Percentiles rank a stretch among this genome's conserved stretches.
These are phyloP conservation scores for Jaltomata sinuosa DNA, from an alignment of 257 asterid species.

Conservation along the genomic window DNA sequence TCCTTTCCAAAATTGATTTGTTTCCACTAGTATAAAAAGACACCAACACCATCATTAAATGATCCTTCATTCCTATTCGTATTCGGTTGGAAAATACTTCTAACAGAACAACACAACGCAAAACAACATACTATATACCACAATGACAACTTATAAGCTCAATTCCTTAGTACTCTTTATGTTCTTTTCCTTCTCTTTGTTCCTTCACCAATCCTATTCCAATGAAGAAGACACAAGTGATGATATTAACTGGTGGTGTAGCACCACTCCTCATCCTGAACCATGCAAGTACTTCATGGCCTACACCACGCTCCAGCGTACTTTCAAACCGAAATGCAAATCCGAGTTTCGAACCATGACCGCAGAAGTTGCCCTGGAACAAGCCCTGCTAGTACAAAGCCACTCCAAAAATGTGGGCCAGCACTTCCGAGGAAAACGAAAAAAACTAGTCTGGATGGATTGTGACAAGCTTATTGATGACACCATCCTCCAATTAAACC, in stretches of 20 bases:
- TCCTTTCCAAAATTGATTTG: neutral
- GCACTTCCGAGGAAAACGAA: conserved; percentile 15
- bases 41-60: neutral
- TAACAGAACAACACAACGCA: neutral
- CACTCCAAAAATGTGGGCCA: conserved; percentile 14
- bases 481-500: conserved; percentile 42
- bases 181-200: conserved; percentile 3
- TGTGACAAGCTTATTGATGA: conserved; percentile 40
- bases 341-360: conserved; percentile 40
- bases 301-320: neutral
- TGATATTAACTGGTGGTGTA: conserved; percentile 53
- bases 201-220: conserved; percentile 4
- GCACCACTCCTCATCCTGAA: conserved; percentile 54
- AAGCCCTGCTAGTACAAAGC: conserved; percentile 21
- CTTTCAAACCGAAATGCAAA: conserved; percentile 20
- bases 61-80: neutral
- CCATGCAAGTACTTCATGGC: conserved; percentile 45
- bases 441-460: conserved; percentile 26
- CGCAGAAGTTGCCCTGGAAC: conserved; percentile 40
- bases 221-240: conserved; percentile 2
- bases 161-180: neutral
- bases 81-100: neutral
- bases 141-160: neutral
- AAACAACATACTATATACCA: neutral
- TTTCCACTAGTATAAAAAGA: neutral